phyloP scores from a whole-genome alignment of 345 rosid species.

The Mallotus nudiflorus region DNA sequence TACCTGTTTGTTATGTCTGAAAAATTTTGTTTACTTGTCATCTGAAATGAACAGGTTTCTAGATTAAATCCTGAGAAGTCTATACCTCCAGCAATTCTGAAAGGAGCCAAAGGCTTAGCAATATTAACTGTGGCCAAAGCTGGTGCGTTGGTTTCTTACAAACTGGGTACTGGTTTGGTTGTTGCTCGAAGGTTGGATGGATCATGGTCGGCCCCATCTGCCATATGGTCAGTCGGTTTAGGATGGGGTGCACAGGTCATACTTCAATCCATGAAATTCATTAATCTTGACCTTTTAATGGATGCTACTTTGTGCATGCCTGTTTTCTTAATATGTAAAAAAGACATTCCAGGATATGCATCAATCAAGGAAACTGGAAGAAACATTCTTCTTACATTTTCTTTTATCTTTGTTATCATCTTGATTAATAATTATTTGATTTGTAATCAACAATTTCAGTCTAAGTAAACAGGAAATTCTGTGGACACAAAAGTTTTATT shows the following conservation, averaged over 20 bases:
- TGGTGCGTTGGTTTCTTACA: constrained; percentile 77
- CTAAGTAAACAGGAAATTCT: not conserved
- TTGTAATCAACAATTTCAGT: not conserved
- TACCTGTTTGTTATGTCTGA: not conserved
- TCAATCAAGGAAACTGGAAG: not conserved
- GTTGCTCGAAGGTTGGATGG: constrained; percentile 80
- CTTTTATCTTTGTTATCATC: not conserved
- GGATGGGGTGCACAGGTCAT: constrained; percentile 99
- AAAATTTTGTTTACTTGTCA: not conserved
- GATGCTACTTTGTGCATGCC: not conserved
- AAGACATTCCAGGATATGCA: not conserved
- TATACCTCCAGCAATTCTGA: constrained; percentile 74
- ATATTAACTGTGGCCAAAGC: constrained; percentile 92
- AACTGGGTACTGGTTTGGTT: constrained; percentile 88
- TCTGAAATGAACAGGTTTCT: constrained; percentile 54
- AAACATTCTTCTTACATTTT: not conserved
- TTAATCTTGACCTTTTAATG: not conserved
- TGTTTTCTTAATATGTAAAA: not conserved
- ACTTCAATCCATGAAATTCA: not conserved
- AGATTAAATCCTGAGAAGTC: constrained; percentile 80
- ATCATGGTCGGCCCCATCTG: constrained; percentile 99
- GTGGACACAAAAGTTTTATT: not conserved
- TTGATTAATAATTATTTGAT: not conserved
- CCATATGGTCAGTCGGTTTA: constrained; percentile 71
- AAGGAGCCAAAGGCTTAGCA: constrained; percentile 86